phyloP scores from a whole-genome alignment of 2,329 filamentous ascomycete genomes.

The Kalmusia sp. region DNA sequence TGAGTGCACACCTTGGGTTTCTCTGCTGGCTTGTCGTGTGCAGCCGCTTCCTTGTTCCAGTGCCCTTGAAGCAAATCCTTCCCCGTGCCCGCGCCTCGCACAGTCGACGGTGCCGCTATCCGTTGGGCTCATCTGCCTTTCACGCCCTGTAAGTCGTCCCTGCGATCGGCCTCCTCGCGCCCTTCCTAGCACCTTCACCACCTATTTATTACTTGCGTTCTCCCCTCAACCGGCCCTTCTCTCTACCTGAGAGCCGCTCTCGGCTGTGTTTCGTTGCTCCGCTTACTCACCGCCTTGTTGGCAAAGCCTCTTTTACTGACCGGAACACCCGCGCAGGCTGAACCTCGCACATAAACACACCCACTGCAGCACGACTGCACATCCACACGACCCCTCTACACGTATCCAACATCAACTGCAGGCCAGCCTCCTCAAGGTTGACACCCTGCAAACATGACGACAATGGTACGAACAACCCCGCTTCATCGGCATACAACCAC shows the following conservation, averaged over 20 bases:
- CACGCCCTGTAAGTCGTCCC: conserved; percentile 48
- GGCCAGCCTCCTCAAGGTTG: conserved; percentile 46
- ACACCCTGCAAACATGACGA: conserved; percentile 61
- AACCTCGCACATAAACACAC: conserved; percentile 30
- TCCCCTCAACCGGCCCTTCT: conserved; percentile 21
- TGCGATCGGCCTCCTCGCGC: conserved; percentile 35
- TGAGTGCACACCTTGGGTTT: conserved; percentile 35
- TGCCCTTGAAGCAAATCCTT: conserved; percentile 23
- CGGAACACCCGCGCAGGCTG: conserved; percentile 47
- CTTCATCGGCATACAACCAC: conserved; percentile 28
- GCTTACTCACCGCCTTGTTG: conserved; percentile 52
- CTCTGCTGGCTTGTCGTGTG: conserved; percentile 37
- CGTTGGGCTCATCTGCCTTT: conserved; percentile 45
- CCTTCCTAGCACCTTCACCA: conserved; percentile 19
- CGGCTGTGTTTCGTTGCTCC: conserved; percentile 30
- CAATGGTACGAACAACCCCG: conserved; percentile 62
- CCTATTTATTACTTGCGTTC: conserved; percentile 18
- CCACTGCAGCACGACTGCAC: conserved; percentile 23
- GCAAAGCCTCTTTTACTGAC: conserved; percentile 50
- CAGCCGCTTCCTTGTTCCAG: conserved; percentile 33
- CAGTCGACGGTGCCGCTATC: conserved; percentile 31
- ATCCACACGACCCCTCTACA: conserved; percentile 23
- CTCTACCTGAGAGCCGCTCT: conserved; percentile 26
- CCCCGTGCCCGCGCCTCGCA: conserved; percentile 16
- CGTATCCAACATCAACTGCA: conserved; percentile 24